Conservation (phyloP, 306 rosid species). For the Casuarina glauca region DNA sequence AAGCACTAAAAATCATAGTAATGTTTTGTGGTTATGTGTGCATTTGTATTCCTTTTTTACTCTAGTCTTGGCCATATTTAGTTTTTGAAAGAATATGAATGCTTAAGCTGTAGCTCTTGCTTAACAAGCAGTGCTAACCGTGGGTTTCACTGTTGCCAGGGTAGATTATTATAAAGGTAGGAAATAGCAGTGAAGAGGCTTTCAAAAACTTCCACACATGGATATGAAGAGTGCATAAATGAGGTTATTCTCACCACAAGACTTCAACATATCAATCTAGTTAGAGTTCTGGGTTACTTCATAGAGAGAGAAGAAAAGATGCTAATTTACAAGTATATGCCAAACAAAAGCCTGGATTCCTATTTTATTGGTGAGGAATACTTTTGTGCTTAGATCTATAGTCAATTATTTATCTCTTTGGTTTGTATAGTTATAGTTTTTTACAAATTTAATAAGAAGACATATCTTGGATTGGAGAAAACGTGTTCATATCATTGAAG, state of each 20-base stretch:
- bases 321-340: too few relatives aligned
- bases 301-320: conserved; percentile 46
- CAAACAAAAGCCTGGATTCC: too few relatives aligned
- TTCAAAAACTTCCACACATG: conserved; percentile 51
- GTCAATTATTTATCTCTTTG: too few relatives aligned
- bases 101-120: neutral
- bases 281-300: conserved; percentile 52
- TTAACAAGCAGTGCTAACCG: neutral
- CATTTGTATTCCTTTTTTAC: neutral
- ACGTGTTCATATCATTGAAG: too few relatives aligned
- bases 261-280: conserved; percentile 60
- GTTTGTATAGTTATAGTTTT: too few relatives aligned
- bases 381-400: too few relatives aligned
- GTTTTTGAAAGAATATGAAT: neutral
- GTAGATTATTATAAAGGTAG: conserved; percentile 37
- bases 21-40: neutral
- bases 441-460: too few relatives aligned
- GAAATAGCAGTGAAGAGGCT: conserved; percentile 55
- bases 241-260: conserved; percentile 49
- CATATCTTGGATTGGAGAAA: too few relatives aligned
- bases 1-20: neutral
- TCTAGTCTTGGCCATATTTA: neutral
- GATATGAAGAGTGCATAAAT: conserved; percentile 40
- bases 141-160: conserved; percentile 35
- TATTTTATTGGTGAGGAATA: too few relatives aligned